Percentiles rank a stretch among this genome's conserved stretches.
Evolutionary conservation across 2,329 filamentous ascomycete genomes (phyloP).

Genomic region (Lasiodiplodia gonubiensis): DNA sequence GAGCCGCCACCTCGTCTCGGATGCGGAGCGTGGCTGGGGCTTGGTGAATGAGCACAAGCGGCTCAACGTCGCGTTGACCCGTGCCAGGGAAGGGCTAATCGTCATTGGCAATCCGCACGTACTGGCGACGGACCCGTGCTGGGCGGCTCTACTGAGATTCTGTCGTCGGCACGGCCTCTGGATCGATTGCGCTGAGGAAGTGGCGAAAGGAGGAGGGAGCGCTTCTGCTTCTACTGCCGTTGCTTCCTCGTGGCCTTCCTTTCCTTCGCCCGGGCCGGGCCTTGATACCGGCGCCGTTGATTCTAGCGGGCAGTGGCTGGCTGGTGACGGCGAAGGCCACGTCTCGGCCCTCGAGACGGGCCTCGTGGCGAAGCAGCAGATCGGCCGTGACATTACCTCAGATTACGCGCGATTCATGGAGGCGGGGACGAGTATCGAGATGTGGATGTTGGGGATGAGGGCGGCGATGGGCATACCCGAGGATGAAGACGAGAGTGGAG

Average conservation of each 20-base stretch:
- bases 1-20: slow-evolving; percentile 40
- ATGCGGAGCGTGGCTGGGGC: slow-evolving; percentile 42
- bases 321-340: slow-evolving; percentile 24
- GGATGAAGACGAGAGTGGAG: slow-evolving; percentile 19
- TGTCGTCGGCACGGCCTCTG: slow-evolving; percentile 47
- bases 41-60: slow-evolving; percentile 47
- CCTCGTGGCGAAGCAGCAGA: slow-evolving; percentile 35
- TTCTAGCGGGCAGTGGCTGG: background rate
- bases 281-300: background rate
- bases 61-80: slow-evolving; percentile 54
- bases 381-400: background rate
- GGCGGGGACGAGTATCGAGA: slow-evolving; percentile 34
- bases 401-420: slow-evolving; percentile 26
- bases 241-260: background rate
- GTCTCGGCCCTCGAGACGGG: slow-evolving; percentile 39
- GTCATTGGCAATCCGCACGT: slow-evolving; percentile 50
- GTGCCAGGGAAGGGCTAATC: slow-evolving; percentile 51
- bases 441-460: slow-evolving; percentile 33
- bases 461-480: slow-evolving; percentile 23
- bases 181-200: slow-evolving; percentile 32
- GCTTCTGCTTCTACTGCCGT: background rate
- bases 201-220: background rate
- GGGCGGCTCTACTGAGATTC: slow-evolving; percentile 47
- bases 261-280: slow-evolving; percentile 11
- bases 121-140: slow-evolving; percentile 45